phyloP scores from a whole-genome alignment of 2,329 filamentous ascomycete species.

The Ceratocystis eucalypticola region DNA sequence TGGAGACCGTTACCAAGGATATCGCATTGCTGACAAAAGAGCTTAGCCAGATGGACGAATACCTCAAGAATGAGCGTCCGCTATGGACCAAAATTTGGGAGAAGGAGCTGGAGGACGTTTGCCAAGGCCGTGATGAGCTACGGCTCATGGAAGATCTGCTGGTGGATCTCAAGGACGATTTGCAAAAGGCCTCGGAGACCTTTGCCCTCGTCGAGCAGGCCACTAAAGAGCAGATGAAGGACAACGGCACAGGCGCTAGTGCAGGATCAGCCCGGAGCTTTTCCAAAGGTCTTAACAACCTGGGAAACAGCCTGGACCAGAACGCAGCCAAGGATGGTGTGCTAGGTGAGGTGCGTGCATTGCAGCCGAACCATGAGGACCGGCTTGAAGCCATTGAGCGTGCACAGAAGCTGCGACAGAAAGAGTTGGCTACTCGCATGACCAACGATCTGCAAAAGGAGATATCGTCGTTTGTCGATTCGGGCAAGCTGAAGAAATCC shows the following conservation, averaged over 20 bases:
- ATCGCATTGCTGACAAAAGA: slow-evolving; percentile 70
- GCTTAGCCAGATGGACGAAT: slow-evolving; percentile 87
- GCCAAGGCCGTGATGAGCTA: slow-evolving; percentile 85
- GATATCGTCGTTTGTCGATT: slow-evolving; percentile 69
- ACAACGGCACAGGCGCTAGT: slow-evolving; percentile 41
- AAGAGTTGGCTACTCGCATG: slow-evolving; percentile 65
- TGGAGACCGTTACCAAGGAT: slow-evolving; percentile 80
- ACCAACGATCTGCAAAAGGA: slow-evolving; percentile 74
- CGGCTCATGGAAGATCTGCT: slow-evolving; percentile 94
- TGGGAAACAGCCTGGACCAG: slow-evolving; percentile 50
- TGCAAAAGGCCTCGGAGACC: slow-evolving; percentile 87
- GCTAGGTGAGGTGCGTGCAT: slow-evolving; percentile 78
- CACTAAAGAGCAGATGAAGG: slow-evolving; percentile 93
- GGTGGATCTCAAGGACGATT: slow-evolving; percentile 80
- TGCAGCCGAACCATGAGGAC: slow-evolving; percentile 89
- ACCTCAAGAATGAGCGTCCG: slow-evolving; percentile 80
- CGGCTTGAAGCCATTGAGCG: slow-evolving; percentile 90
- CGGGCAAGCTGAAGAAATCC: slow-evolving; percentile 88
- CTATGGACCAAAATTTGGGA: slow-evolving; percentile 99
- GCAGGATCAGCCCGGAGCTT: slow-evolving; percentile 42
- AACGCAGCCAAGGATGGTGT: slow-evolving; percentile 78
- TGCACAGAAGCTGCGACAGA: slow-evolving; percentile 82
- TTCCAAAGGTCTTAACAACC: slow-evolving; percentile 40
- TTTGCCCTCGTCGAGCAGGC: slow-evolving; percentile 93
- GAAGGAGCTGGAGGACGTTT: slow-evolving; percentile 89